Conservation (phyloP, 352 stramenopile species). For the Globisporangium spiculum region DNA sequence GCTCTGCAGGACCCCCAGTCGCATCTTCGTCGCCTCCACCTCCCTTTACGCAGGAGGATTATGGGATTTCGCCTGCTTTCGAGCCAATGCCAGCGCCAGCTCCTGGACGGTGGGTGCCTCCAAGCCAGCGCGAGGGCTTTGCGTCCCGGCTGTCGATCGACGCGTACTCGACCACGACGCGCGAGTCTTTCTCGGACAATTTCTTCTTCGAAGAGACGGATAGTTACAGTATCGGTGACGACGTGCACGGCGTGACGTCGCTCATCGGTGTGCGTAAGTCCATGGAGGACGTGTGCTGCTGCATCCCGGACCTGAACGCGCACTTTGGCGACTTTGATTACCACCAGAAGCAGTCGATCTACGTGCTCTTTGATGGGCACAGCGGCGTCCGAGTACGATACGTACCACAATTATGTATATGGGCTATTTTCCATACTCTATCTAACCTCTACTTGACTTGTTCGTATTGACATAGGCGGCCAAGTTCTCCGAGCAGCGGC, state of each 20-base stretch:
- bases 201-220: constrained; percentile 62
- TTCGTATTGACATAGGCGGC: constrained; percentile 40
- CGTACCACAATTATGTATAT: too few relatives aligned
- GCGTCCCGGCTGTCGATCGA: constrained; percentile 45
- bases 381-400: constrained; percentile 66
- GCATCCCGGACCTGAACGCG: constrained; percentile 68
- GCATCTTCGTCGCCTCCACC: constrained; percentile 31
- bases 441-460: not conserved
- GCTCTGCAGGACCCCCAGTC: constrained; percentile 27
- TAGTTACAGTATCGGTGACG: constrained; percentile 67
- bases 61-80: constrained; percentile 29
- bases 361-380: constrained; percentile 84
- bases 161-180: constrained; percentile 36
- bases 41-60: constrained; percentile 8
- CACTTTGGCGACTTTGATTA: constrained; percentile 37
- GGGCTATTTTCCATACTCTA: not conserved
- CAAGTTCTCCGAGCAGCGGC: constrained; percentile 67
- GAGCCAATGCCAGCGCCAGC: constrained; percentile 36
- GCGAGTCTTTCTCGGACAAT: constrained; percentile 54
- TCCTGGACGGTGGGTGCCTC: constrained; percentile 49
- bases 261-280: constrained; percentile 70
- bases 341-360: constrained; percentile 61
- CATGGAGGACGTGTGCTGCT: constrained; percentile 84
- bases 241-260: constrained; percentile 74
- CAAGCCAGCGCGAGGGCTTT: constrained; percentile 54